Conservation (phyloP, 1,284 basidiomycete species). For the Kwoniella shivajii region DNA sequence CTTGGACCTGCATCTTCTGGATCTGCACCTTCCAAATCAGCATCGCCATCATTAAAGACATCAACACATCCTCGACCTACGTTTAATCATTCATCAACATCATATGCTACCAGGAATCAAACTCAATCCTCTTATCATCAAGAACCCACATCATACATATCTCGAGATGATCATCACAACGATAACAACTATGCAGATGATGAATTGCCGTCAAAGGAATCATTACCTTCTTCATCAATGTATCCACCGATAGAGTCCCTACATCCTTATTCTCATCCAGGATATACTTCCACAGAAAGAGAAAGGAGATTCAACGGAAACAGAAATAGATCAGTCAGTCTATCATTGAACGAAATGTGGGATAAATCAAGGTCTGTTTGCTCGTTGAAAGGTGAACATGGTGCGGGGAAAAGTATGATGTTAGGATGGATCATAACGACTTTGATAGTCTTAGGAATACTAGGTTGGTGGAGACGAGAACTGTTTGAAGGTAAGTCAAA, state of each 20-base stretch:
- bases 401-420: slow-evolving; percentile 41
- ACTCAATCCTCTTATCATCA: neutral
- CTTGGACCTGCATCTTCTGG: neutral
- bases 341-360: slow-evolving; percentile 5
- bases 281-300: neutral
- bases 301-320: no score
- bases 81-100: slow-evolving; percentile 23
- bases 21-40: neutral
- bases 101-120: neutral
- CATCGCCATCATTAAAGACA: neutral
- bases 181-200: neutral
- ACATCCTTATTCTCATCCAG: neutral
- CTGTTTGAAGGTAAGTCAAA: slow-evolving; percentile 45
- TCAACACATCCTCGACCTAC: slow-evolving; percentile 20
- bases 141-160: neutral
- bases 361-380: slow-evolving; percentile 2
- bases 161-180: neutral
- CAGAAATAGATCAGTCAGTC: neutral
- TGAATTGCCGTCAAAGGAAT: neutral
- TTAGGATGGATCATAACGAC: slow-evolving; percentile 50
- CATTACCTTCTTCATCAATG: neutral
- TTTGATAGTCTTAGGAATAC: slow-evolving; percentile 41
- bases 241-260: neutral
- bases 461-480: slow-evolving; percentile 48
- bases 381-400: slow-evolving; percentile 18